Evolutionary conservation across 176 grass and related monocot species (phyloP).

Genomic region (Bolboschoenus planiculmis): DNA sequence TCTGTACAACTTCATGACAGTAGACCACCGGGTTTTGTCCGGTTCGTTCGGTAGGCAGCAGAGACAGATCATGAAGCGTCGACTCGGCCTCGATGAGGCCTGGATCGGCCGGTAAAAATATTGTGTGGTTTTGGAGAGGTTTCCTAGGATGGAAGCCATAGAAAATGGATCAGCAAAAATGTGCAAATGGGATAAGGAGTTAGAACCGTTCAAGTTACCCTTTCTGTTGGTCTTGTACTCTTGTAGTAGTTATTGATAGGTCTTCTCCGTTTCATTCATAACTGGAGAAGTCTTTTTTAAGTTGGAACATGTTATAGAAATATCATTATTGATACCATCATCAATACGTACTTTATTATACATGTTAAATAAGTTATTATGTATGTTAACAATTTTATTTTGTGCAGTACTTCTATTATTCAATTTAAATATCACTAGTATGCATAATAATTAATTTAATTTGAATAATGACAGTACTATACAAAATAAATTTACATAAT

Average conservation of each 20-base stretch:
- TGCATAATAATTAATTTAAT: too few relatives aligned
- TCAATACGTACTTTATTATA: too few relatives aligned
- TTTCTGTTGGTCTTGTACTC: neutral
- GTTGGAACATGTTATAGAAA: too few relatives aligned
- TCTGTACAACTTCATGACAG: constrained; percentile 24
- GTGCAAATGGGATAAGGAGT: neutral
- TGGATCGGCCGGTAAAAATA: neutral
- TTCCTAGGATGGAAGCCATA: constrained; percentile 6
- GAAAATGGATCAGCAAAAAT: neutral
- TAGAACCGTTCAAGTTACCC: constrained; percentile 6
- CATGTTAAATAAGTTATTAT: too few relatives aligned
- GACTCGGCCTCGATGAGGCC: constrained; percentile 6
- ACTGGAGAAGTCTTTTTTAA: neutral
- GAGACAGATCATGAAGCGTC: constrained; percentile 35
- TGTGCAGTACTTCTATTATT: too few relatives aligned
- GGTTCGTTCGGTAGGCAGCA: constrained; percentile 27
- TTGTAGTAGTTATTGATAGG: neutral
- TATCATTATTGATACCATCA: too few relatives aligned
- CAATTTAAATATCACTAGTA: too few relatives aligned
- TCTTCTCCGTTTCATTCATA: neutral
- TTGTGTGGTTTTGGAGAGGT: neutral
- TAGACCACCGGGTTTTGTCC: constrained; percentile 23
- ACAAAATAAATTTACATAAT: too few relatives aligned
- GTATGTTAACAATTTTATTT: too few relatives aligned
- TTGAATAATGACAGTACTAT: too few relatives aligned